Conservation (phyloP, 768 basidiomycete species). For the Kwoniella bestiolae region DNA sequence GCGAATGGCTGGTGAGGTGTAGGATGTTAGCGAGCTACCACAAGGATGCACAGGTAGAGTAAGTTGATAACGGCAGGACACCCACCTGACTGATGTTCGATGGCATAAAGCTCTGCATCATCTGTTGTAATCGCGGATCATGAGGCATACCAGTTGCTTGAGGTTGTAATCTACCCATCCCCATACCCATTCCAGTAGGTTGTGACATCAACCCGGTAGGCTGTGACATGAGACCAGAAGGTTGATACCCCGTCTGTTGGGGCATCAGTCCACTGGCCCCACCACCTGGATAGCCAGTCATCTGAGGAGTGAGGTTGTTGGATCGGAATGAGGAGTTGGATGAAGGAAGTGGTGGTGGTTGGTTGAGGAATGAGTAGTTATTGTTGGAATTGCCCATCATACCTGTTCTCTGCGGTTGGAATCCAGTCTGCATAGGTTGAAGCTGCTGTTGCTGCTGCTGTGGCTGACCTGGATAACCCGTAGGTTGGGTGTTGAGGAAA, state of each 20-base stretch:
- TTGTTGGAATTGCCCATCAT: conserved; percentile 15
- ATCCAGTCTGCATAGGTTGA: conserved; percentile 32
- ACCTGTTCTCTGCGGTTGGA: conserved; percentile 21
- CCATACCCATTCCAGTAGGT: conserved; percentile 31
- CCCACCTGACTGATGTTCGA: conserved; percentile 55
- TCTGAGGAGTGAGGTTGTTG: conserved; percentile 50
- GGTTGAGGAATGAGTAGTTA: conserved; percentile 43
- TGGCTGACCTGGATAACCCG: conserved; percentile 19
- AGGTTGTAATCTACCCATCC: conserved; percentile 38
- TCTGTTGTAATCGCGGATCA: conserved; percentile 80
- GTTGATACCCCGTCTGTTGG: conserved; percentile 38
- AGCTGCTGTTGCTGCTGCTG: neutral
- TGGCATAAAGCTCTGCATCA: conserved; percentile 92
- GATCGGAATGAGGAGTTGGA: conserved; percentile 26
- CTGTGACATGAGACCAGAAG: conserved; percentile 43
- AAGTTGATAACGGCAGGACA: neutral
- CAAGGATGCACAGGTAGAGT: too few relatives aligned
- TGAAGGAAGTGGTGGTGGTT: conserved; percentile 39
- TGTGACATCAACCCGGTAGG: conserved; percentile 37
- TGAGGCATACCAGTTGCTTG: conserved; percentile 55
- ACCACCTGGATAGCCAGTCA: conserved; percentile 37
- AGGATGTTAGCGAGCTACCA: conserved; percentile 7
- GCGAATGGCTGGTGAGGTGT: conserved; percentile 48
- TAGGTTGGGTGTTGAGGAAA: conserved; percentile 28
- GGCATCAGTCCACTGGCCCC: conserved; percentile 35